Percentiles rank a stretch among this genome's conserved stretches.
Conservation (phyloP, 768 basidiomycete species). For the Daedaleopsis nitida region DNA sequence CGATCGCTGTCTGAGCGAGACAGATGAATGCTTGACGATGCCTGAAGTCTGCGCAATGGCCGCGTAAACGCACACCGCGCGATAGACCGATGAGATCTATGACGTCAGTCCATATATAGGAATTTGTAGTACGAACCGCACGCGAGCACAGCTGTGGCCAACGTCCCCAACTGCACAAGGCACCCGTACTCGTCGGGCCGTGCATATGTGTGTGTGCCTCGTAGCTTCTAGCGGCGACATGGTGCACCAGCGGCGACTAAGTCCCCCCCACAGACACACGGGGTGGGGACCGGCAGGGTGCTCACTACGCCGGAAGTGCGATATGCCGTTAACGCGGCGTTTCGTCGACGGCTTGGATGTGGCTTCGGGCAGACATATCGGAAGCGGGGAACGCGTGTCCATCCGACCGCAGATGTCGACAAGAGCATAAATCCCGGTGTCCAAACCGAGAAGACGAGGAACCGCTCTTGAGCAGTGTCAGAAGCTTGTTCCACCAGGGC, state of each 20-base stretch:
- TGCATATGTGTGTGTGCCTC: neutral
- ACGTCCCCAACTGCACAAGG: neutral
- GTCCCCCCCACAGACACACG: neutral
- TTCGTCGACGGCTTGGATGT: no score
- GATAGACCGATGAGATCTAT: neutral
- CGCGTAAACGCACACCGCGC: neutral
- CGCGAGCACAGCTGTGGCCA: neutral
- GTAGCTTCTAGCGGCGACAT: neutral
- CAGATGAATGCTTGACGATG: neutral
- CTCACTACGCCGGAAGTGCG: neutral
- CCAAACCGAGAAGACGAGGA: no score
- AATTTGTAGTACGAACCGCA: conserved; percentile 1
- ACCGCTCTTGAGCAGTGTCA: no score
- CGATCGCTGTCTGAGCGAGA: neutral
- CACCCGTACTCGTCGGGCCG: neutral
- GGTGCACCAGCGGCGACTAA: neutral
- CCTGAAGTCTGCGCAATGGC: neutral
- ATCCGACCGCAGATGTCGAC: no score
- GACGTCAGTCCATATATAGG: neutral
- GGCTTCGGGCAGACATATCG: no score
- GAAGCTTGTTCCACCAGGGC: no score
- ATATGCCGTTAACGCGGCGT: no score
- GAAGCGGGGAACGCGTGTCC: no score
- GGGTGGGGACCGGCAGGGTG: neutral
- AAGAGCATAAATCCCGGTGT: no score